phyloP scores from a whole-genome alignment of 352 stramenopile genomes.

The Elongisporangium senticosum region DNA sequence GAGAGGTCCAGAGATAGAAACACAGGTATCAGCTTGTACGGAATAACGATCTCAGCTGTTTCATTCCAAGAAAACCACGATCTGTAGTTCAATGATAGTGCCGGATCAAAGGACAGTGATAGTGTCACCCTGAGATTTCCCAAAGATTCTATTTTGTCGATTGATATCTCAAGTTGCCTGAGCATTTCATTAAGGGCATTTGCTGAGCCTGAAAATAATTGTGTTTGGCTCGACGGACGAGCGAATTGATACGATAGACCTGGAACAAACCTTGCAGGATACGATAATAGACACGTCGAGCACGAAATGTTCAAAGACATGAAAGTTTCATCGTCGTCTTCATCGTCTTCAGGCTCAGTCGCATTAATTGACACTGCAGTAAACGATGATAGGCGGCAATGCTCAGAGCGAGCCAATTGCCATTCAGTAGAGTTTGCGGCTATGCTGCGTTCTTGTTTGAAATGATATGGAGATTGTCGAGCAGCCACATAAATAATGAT shows the following conservation, averaged over 20 bases:
- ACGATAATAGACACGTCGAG: constrained; percentile 19
- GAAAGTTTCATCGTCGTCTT: constrained; percentile 3
- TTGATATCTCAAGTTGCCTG: constrained; percentile 9
- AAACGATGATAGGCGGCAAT: background rate
- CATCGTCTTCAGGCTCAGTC: background rate
- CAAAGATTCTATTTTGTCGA: background rate
- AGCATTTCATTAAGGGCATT: constrained; percentile 16
- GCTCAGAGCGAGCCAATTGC: constrained; percentile 8
- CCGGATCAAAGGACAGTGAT: background rate
- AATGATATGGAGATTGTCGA: background rate
- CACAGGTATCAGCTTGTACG: background rate
- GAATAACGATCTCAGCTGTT: background rate
- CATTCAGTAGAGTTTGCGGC: constrained; percentile 7
- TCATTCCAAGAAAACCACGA: background rate
- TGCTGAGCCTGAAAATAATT: constrained; percentile 15
- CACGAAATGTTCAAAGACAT: constrained; percentile 24
- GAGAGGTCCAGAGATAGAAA: background rate
- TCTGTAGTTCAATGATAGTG: background rate
- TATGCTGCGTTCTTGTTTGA: background rate
- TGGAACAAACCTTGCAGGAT: constrained; percentile 18
- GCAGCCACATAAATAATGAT: constrained; percentile 8
- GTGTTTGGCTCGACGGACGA: constrained; percentile 11
- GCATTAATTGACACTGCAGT: background rate
- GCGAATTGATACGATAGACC: constrained; percentile 40
- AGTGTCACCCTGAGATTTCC: background rate